A percentile compares a stretch with the other conserved stretches of the same genome.
phyloP scores from a whole-genome alignment of 1,284 basidiomycete genomes.

The Fereydounia khargensis region DNA sequence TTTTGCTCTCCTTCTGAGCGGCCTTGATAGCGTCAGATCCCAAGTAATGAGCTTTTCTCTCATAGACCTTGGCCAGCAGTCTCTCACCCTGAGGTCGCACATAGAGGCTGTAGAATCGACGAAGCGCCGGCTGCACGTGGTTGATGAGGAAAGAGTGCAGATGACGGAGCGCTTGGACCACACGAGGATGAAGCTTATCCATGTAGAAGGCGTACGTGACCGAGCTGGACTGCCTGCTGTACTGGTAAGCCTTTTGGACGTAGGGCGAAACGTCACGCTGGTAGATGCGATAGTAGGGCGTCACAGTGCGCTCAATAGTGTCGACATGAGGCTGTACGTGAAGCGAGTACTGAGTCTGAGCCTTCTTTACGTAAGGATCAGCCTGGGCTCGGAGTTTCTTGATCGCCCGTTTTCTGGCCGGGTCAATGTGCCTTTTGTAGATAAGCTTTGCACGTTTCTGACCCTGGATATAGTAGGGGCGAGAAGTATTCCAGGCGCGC shows the following conservation, averaged over 20 bases:
- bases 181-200: constrained; percentile 44
- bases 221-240: constrained; percentile 26
- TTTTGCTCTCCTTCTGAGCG: constrained; percentile 24
- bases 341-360: constrained; percentile 40
- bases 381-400: constrained; percentile 35
- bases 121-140: constrained; percentile 38
- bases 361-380: constrained; percentile 41
- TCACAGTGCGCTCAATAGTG: constrained; percentile 29
- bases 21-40: constrained; percentile 33
- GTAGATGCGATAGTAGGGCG: constrained; percentile 52
- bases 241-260: constrained; percentile 29
- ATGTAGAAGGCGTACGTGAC: constrained; percentile 40
- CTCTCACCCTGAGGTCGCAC: constrained; percentile 45
- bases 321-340: constrained; percentile 49
- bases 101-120: constrained; percentile 40
- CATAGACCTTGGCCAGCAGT: constrained; percentile 35
- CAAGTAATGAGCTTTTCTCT: constrained; percentile 36
- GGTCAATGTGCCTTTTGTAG: constrained; percentile 47
- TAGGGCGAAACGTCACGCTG: constrained; percentile 53
- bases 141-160: constrained; percentile 39
- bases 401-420: constrained; percentile 30
- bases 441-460: constrained; percentile 29
- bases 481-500: constrained; percentile 22
- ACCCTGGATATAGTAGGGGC: constrained; percentile 32
- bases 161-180: constrained; percentile 27